phyloP scores from a whole-genome alignment of 169 alveolate genomes.

The Cryptosporidium viatorum region DNA sequence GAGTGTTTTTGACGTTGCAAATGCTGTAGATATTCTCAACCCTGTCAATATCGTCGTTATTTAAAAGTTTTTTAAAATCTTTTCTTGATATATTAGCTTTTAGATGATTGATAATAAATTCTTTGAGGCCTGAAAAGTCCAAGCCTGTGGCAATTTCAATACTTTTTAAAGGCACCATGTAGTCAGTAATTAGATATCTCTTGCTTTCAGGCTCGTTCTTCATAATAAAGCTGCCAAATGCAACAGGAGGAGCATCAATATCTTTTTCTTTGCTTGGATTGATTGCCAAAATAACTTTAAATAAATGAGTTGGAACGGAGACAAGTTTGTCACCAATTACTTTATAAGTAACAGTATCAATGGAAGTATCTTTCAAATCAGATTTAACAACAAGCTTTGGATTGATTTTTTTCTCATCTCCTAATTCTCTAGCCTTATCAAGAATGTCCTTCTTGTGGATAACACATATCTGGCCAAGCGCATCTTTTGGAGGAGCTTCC shows the following conservation, averaged over 20 bases:
- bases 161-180: slow-evolving; percentile 72
- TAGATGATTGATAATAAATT: slow-evolving; percentile 4
- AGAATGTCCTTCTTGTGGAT: slow-evolving; percentile 31
- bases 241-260: slow-evolving; percentile 44
- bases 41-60: neutral
- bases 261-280: slow-evolving; percentile 30
- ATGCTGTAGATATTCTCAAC: slow-evolving; percentile 6
- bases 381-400: slow-evolving; percentile 41
- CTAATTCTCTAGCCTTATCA: slow-evolving; percentile 58
- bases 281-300: slow-evolving; percentile 60
- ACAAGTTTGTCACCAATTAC: slow-evolving; percentile 71
- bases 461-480: slow-evolving; percentile 66
- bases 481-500: slow-evolving; percentile 56
- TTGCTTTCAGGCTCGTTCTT: slow-evolving; percentile 50
- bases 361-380: slow-evolving; percentile 12
- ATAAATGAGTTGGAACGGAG: slow-evolving; percentile 75
- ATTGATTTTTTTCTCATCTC: slow-evolving; percentile 52
- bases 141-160: slow-evolving; percentile 71
- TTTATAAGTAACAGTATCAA: slow-evolving; percentile 50
- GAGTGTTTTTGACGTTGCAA: slow-evolving; percentile 16
- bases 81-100: neutral
- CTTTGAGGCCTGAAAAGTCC: slow-evolving; percentile 70
- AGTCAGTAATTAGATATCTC: slow-evolving; percentile 18
- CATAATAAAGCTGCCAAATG: slow-evolving; percentile 69
- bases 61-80: slow-evolving; percentile 13